phyloP scores from a whole-genome alignment of 306 rosid species.

The Pachyrhizus erosus region DNA sequence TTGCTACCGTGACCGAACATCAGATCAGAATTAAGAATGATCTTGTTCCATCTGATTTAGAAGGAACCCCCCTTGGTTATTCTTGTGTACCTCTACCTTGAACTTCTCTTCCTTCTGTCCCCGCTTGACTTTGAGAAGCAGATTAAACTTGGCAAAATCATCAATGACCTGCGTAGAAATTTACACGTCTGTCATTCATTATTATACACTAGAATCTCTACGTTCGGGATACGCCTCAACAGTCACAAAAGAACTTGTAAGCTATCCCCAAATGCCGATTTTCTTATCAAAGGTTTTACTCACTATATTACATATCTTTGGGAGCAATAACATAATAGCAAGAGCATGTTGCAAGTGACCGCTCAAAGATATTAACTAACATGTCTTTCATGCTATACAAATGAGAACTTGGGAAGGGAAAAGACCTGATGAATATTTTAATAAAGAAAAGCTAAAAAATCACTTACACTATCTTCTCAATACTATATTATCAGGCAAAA shows the following conservation, averaged over 20 bases:
- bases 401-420: not conserved
- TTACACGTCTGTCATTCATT: slow-evolving; percentile 28
- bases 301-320: not conserved
- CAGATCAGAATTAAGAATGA: slow-evolving; percentile 46
- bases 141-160: slow-evolving; percentile 61
- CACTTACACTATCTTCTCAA: not conserved
- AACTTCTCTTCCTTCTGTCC: slow-evolving; percentile 72
- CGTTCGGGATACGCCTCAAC: not conserved
- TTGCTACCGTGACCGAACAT: slow-evolving; percentile 22
- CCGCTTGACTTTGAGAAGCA: slow-evolving; percentile 64
- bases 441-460: not conserved
- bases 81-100: slow-evolving; percentile 73
- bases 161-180: slow-evolving; percentile 61
- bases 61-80: slow-evolving; percentile 62
- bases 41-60: slow-evolving; percentile 66
- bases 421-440: slow-evolving; percentile 1
- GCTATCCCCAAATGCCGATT: not conserved
- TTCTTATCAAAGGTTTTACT: not conserved
- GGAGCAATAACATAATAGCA: not conserved
- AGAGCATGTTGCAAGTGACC: not conserved
- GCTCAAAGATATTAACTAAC: not conserved
- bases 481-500: not conserved
- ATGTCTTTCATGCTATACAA: not conserved
- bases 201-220: not conserved
- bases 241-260: not conserved